Conservation (phyloP, 257 asterid genomes). For the Capsicum baccatum region DNA sequence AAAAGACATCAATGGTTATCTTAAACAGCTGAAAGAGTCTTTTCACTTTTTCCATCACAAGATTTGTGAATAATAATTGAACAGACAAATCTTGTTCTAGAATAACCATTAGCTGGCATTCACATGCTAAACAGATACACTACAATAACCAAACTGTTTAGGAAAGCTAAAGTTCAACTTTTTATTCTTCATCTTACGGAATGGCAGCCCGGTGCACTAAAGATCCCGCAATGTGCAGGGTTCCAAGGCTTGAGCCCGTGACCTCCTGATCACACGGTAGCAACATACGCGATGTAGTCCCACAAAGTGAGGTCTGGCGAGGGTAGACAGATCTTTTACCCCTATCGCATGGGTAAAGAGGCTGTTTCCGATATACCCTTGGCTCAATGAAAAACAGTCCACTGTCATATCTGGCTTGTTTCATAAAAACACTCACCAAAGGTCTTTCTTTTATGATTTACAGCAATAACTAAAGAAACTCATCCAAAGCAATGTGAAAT, state of each 20-base stretch:
- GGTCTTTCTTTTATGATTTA: not conserved
- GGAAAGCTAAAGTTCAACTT: slow-evolving; percentile 16
- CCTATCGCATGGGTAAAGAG: no score
- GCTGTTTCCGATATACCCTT: no score
- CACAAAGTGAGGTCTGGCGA: no score
- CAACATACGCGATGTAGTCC: no score
- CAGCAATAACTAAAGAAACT: not conserved
- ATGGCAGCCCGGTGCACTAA: no score
- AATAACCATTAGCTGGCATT: not conserved
- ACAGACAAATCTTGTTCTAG: not conserved
- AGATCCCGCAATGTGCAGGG: no score
- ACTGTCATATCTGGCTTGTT: not conserved
- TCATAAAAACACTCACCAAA: slow-evolving; percentile 1
- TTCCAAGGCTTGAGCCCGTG: no score
- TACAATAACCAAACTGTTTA: not conserved
- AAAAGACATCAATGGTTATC: not conserved
- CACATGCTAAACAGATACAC: not conserved
- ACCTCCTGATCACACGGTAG: no score
- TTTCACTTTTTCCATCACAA: slow-evolving; percentile 8
- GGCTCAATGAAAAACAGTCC: no score
- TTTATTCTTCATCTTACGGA: not conserved
- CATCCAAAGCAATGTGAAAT: no score
- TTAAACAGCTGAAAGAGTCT: not conserved
- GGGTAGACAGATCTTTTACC: no score
- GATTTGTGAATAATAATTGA: slow-evolving; percentile 11